A percentile compares a stretch with the other conserved stretches of the same genome.
phyloP scores from a whole-genome alignment of 768 basidiomycete genomes.

The Tricholoma saponaceum region DNA sequence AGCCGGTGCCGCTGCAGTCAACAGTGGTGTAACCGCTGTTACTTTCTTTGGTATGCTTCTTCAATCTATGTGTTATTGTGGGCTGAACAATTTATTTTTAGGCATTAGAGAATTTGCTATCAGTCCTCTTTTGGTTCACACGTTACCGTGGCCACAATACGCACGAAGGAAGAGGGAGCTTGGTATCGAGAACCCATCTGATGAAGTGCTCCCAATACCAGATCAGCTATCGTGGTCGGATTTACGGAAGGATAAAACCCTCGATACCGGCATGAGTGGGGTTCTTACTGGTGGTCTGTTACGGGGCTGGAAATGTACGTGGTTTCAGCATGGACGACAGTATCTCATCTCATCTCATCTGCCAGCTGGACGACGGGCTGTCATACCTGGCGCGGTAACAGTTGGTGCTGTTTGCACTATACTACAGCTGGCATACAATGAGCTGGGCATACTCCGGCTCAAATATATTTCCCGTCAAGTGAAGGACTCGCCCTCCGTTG shows the following conservation, averaged over 20 bases:
- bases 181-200: conserved; percentile 13
- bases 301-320: conserved; percentile 55
- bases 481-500: conserved; percentile 12
- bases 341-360: conserved; percentile 2
- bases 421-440: conserved; percentile 70
- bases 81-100: conserved; percentile 23
- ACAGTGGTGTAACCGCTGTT: conserved; percentile 66
- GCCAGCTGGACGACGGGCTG: conserved; percentile 57
- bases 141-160: conserved; percentile 45
- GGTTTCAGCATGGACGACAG: neutral
- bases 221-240: conserved; percentile 40
- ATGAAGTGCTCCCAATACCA: conserved; percentile 1
- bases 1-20: conserved; percentile 60
- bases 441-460: conserved; percentile 56
- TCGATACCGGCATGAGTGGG: conserved; percentile 76
- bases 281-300: conserved; percentile 59
- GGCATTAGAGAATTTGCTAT: conserved; percentile 76
- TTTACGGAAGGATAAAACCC: conserved; percentile 52
- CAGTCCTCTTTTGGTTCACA: conserved; percentile 52
- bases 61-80: neutral
- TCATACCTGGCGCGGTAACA: conserved; percentile 57
- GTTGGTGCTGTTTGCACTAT: conserved; percentile 53
- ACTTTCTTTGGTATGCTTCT: conserved; percentile 74
- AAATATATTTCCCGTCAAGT: conserved; percentile 46
- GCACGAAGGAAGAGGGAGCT: conserved; percentile 33